Conservation (phyloP, 164 flowering plant species). For the Vitis amurensis region DNA sequence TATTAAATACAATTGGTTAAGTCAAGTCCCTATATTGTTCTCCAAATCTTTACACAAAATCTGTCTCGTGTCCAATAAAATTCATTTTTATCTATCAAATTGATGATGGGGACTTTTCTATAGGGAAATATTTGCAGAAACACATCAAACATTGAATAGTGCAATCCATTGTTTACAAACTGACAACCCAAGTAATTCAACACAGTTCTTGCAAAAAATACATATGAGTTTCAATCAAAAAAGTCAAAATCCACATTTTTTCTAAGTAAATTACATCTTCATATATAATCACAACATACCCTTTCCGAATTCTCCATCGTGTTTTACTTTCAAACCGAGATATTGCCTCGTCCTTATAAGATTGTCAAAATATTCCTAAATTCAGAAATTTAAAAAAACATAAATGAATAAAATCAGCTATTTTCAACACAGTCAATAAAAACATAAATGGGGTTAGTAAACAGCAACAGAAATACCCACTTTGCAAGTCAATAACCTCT, state of each 20-base stretch:
- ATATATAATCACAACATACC: slow-evolving; percentile 33
- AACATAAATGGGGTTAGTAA: background rate
- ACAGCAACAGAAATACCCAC: background rate
- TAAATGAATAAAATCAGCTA: background rate
- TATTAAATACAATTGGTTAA: too few species aligned
- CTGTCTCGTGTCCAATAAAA: too few species aligned
- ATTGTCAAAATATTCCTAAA: slow-evolving; percentile 71
- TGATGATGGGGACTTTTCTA: too few species aligned
- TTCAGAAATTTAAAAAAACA: background rate
- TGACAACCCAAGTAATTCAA: too few species aligned
- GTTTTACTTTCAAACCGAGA: slow-evolving; percentile 52
- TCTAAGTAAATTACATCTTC: background rate
- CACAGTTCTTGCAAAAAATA: too few species aligned
- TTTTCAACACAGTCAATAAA: background rate
- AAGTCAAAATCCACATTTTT: background rate
- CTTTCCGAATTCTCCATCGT: slow-evolving; percentile 58
- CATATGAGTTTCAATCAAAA: background rate
- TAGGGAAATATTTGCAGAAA: too few species aligned
- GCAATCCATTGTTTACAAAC: too few species aligned
- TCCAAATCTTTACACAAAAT: too few species aligned
- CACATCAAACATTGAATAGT: too few species aligned
- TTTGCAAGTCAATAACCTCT: background rate
- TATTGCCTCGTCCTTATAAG: slow-evolving; percentile 48
- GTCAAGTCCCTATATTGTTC: too few species aligned
- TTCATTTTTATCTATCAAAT: too few species aligned